Base-by-base conservation (phyloP, 2,329 filamentous ascomycete species). In the Blastomyces parvus region DNA sequence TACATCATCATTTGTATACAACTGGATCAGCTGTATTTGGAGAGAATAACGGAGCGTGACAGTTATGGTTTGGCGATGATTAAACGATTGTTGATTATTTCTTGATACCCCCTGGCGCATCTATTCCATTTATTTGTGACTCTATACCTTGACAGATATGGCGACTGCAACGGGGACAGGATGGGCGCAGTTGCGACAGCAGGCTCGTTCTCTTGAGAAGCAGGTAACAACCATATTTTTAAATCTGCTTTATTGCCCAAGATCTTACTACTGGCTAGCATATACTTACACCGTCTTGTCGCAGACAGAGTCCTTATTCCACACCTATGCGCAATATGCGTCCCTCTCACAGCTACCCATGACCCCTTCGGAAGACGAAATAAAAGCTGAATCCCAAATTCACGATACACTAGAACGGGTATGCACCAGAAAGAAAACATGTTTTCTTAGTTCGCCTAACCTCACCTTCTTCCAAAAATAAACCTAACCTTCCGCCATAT, bases 181-280 rank as follows among this genome's bases (percentile, higher is more conserved):
- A 79, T 99, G 94, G 94, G 88, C 91, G 72, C 91, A 97, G 79
- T 83, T 97, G 69, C 89, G 94, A 71, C 91, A 97, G 75, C 93
- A 97, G 78, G 90, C 91, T 66, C 84, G 94, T 71, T 85, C 87
- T 55, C 82, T 97, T 66, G 94, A 99, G 77, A 90, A 88, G 65
- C 93, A 97, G 84, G 93, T 96, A 81, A 67, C 8, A 19, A 38
- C 19, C 19, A 55, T 53, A 11, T 55, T 19, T 55, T 75, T 30
- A 60, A 30, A 40, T 38, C 27, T 27, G 13, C 5, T 63, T 56
- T 19, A 55, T 46, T 40, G n/a, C 14, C 19, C n/a, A 55, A 22
- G 4, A 5, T 22, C n/a, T 11, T 9, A 27, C 11, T 52, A 3
- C 13, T 52, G 19, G 33, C 17, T 8, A 25, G 9, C 36, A n/a